phyloP scores from a whole-genome alignment of 345 rosid genomes.

The Toxicodendron radicans region DNA sequence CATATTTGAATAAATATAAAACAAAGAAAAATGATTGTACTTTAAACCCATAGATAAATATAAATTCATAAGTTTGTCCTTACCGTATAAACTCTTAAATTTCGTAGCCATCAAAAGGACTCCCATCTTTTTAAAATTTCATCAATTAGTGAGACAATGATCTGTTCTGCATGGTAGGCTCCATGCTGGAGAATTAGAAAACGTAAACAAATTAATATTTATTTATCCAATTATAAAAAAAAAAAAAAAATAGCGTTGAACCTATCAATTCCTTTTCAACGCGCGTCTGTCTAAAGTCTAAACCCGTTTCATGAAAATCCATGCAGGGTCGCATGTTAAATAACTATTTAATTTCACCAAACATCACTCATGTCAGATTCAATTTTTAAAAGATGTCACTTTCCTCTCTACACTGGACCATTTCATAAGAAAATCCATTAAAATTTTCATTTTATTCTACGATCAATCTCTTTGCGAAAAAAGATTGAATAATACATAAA shows the following conservation, averaged over 20 bases:
- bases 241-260: background rate
- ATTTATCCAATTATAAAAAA: too few species aligned
- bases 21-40: too few species aligned
- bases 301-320: conserved; percentile 1
- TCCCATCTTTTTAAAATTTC: too few species aligned
- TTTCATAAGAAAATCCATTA: background rate
- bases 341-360: too few species aligned
- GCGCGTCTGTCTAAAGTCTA: background rate
- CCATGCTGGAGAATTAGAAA: background rate
- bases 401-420: background rate
- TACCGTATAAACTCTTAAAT: too few species aligned
- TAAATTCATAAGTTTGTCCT: too few species aligned
- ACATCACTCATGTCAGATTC: background rate
- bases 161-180: background rate
- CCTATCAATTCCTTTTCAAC: background rate
- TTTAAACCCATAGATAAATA: too few species aligned
- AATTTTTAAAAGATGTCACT: background rate
- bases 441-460: background rate
- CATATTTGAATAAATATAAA: too few species aligned
- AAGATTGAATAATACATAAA: background rate
- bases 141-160: background rate
- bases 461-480: too few species aligned
- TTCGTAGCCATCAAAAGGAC: too few species aligned
- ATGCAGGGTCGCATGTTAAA: background rate
- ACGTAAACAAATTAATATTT: too few species aligned